Conservation (phyloP, 176 grass and related monocot genomes). For the Avena atlantica region DNA sequence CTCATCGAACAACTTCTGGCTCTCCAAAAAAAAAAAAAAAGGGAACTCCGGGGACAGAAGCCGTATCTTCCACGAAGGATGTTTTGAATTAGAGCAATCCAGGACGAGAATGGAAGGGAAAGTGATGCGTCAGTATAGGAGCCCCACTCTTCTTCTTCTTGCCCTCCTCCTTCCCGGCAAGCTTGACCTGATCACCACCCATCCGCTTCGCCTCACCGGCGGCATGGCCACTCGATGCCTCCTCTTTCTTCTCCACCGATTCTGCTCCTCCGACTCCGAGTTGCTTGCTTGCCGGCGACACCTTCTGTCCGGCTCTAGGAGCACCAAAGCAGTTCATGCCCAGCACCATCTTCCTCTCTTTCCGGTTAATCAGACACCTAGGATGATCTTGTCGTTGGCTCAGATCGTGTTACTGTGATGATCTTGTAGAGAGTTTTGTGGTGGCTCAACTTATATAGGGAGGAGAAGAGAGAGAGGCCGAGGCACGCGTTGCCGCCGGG, state of each 20-base stretch:
- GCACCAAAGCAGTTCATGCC: conserved; percentile 19
- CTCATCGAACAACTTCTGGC: not conserved
- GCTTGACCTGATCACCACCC: not conserved
- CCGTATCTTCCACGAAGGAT: not conserved
- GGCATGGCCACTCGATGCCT: not conserved
- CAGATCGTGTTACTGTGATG: not conserved
- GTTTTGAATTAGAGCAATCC: not conserved
- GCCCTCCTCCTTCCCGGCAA: not conserved
- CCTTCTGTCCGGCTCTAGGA: not conserved
- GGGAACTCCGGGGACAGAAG: not conserved
- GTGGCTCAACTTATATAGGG: conserved; percentile 1
- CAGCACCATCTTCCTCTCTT: not conserved
- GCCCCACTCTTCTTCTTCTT: not conserved
- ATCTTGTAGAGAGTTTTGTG: not conserved
- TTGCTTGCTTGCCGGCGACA: not conserved
- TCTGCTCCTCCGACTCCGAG: not conserved
- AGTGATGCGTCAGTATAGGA: not conserved
- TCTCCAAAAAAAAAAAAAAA: not conserved
- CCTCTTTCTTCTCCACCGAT: not conserved
- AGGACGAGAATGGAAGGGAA: conserved; percentile 2
- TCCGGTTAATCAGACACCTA: not conserved
- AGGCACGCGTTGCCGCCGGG: not conserved
- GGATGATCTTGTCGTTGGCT: not conserved
- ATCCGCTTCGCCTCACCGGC: not conserved
- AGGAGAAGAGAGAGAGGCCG: not conserved